Percentiles rank a stretch among this genome's conserved stretches.
phyloP scores from a whole-genome alignment of 1,139 yeast genomes.

The Taphrina flavorubra region DNA sequence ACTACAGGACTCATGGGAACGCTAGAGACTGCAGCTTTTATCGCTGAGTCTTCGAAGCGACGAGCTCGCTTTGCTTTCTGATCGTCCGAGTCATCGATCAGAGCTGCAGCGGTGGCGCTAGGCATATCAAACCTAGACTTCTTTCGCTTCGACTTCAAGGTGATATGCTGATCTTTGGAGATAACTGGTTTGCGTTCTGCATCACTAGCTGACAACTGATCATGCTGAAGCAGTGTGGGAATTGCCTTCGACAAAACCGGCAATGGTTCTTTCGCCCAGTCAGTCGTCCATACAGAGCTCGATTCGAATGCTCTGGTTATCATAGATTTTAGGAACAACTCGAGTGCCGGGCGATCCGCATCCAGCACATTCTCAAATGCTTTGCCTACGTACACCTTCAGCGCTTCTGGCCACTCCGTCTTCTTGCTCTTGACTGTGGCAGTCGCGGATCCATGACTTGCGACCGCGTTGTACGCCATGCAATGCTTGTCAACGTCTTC shows the following conservation, averaged over 20 bases:
- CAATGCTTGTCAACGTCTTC: no score
- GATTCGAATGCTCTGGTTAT: constrained; percentile 60
- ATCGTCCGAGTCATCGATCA: constrained; percentile 43
- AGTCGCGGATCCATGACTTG: constrained; percentile 1
- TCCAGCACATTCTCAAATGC: constrained; percentile 56
- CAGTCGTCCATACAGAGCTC: constrained; percentile 59
- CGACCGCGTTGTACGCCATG: constrained; percentile 17
- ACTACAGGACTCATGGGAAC: constrained; percentile 29
- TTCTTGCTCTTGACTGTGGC: constrained; percentile 7
- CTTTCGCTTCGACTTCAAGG: constrained; percentile 39
- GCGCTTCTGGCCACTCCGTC: constrained; percentile 58
- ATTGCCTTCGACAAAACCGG: constrained; percentile 61
- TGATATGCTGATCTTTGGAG: neutral
- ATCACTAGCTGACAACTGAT: neutral
- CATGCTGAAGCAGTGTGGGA: constrained; percentile 48
- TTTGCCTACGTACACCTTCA: constrained; percentile 58
- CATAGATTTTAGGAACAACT: constrained; percentile 58
- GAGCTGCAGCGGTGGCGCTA: constrained; percentile 13
- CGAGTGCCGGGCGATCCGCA: constrained; percentile 46
- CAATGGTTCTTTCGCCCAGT: constrained; percentile 57
- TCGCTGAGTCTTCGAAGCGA: constrained; percentile 17
- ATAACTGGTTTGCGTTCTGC: constrained; percentile 17
- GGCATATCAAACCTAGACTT: constrained; percentile 41
- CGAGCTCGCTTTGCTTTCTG: constrained; percentile 37
- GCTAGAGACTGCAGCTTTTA: constrained; percentile 34